Conservation (phyloP, 2,329 filamentous ascomycete species). For the Pyrenochaeta sp. region DNA sequence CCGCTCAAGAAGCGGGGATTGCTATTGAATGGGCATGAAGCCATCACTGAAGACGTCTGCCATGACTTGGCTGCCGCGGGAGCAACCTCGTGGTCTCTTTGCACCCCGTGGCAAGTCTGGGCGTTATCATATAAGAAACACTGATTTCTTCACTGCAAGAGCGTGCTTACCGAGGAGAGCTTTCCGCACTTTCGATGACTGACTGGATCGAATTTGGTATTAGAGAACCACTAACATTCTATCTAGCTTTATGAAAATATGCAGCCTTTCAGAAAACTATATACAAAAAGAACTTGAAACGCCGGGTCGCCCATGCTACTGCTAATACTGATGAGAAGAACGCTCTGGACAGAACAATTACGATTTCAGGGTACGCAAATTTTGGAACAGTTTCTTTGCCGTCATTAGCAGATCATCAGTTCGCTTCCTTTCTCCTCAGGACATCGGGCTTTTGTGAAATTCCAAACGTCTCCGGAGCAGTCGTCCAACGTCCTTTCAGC, state of each 20-base stretch:
- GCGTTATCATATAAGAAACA: conserved; percentile 1
- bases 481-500: conserved; percentile 47
- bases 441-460: conserved; percentile 44
- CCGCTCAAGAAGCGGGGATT: not conserved
- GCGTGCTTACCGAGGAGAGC: not conserved
- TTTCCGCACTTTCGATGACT: not conserved
- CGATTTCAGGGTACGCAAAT: not conserved
- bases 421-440: conserved; percentile 3
- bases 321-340: not conserved
- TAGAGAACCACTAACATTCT: conserved; percentile 3
- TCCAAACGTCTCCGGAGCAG: conserved; percentile 50
- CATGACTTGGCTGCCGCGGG: not conserved
- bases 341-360: not conserved
- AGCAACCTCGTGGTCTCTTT: conserved; percentile 1
- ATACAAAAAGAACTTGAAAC: conserved; percentile 4
- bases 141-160: not conserved
- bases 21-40: not conserved
- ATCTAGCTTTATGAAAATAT: conserved; percentile 2
- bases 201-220: conserved; percentile 12
- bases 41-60: not conserved
- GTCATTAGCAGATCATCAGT: conserved; percentile 20
- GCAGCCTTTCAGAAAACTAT: not conserved
- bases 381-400: conserved; percentile 2
- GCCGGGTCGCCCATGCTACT: conserved; percentile 12
- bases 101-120: conserved; percentile 8